Percentiles rank a stretch among this genome's conserved stretches.
phyloP scores from a whole-genome alignment of 2,329 filamentous ascomycete species.

The Sarocladiaceae sp. region DNA sequence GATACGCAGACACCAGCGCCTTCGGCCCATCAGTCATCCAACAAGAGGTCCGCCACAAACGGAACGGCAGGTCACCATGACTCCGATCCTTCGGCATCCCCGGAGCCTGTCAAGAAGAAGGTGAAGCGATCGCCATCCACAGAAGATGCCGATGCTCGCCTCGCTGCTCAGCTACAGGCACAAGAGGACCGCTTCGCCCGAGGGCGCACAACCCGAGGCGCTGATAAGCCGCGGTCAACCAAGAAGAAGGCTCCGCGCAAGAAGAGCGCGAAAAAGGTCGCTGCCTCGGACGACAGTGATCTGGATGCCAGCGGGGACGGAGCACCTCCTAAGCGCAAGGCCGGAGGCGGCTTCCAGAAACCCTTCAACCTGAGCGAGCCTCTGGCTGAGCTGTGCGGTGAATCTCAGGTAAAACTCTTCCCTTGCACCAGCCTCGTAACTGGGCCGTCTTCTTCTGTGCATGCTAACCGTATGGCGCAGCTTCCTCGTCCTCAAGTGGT shows the following conservation, averaged over 20 bases:
- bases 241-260: conserved; percentile 64
- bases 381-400: conserved; percentile 63
- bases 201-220: conserved; percentile 68
- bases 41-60: conserved; percentile 29
- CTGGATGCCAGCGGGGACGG: conserved; percentile 55
- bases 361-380: conserved; percentile 68
- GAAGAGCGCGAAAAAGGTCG: conserved; percentile 71
- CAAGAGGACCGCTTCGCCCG: conserved; percentile 72
- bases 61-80: conserved; percentile 35
- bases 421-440: conserved; percentile 11
- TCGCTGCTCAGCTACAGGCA: conserved; percentile 83
- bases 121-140: conserved; percentile 54
- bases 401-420: conserved; percentile 56
- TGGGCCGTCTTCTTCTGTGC: neutral
- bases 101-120: conserved; percentile 54
- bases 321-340: conserved; percentile 64
- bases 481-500: conserved; percentile 92
- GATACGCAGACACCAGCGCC: conserved; percentile 38
- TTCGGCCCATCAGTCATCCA: conserved; percentile 23
- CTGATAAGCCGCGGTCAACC: conserved; percentile 46
- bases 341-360: conserved; percentile 90
- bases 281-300: conserved; percentile 74
- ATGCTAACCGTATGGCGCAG: conserved; percentile 33
- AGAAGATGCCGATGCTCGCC: conserved; percentile 75
- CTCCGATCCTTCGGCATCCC: conserved; percentile 40